Evolutionary conservation across 805 yeast genomes (phyloP), one percentile per base, ranked within the genome.

Genomic region (Kodamaea kaohsiungensis): DNA sequence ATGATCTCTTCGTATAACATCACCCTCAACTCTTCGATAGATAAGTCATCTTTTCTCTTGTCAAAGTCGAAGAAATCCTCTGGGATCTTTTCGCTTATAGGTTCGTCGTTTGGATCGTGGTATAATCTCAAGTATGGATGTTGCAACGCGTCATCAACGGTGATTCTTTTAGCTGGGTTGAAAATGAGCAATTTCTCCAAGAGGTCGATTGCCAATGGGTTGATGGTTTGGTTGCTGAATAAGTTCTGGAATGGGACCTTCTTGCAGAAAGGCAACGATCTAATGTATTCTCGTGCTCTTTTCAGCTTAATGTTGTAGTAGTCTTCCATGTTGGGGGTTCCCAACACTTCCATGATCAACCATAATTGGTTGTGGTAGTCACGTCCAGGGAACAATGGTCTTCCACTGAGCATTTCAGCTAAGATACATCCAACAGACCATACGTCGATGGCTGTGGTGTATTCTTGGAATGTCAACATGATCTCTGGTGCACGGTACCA

Each of bases 401-500:
- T 78, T 9, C 96, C 95, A 43, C 87, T 79, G 19, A 93, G 74
- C 83, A 93, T 82, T 67, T 93, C 98, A 0, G 97, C 98, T 53
- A 93, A 75, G 39, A 93, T 93, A 71, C 98, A 93, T 3, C 98
- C 98, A 18, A 91, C 96, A 1, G 96, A 88, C 98, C 98, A 93
- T 33, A 93, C 85, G 71, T 93, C 98, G 65, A 93, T 93, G 37
- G 97, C 97, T 39, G 93, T 89, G 22, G 97, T 89, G 73, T 93
- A 93, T 64, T 88, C 90, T 59, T 91, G 93, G 63, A 92, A 91
- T 12, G 97, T 91, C 49, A 93, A 79, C 98, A 93, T 93, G 67
- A 93, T 91, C 64, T 93, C 98, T 0, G 98, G 98, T 0, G 98
- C 98, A 53, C 98, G 79, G 70, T 93, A 93, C 98, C 98, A 93